phyloP scores from a whole-genome alignment of 2,329 filamentous ascomycete species.

The Podosphaera leucotricha region DNA sequence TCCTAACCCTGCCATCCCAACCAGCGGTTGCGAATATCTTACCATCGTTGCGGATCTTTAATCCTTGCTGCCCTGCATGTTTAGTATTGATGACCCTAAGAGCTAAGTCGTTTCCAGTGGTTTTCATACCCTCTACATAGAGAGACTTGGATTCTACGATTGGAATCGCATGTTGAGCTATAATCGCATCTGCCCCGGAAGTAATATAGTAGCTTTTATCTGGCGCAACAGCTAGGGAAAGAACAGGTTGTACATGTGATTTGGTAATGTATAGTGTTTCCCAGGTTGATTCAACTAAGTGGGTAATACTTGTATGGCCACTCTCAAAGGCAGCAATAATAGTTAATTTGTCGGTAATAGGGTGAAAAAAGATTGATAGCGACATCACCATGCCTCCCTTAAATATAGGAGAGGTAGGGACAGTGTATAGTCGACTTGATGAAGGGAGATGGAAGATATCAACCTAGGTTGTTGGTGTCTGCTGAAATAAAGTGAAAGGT shows the following conservation, averaged over 20 bases:
- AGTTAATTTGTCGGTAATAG: conserved; percentile 23
- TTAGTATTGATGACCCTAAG: conserved; percentile 39
- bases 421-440: conserved; percentile 39
- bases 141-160: conserved; percentile 14
- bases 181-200: conserved; percentile 56
- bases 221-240: conserved; percentile 40
- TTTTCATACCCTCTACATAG: neutral
- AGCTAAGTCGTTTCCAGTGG: conserved; percentile 25
- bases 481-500: conserved; percentile 4
- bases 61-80: conserved; percentile 71
- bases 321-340: conserved; percentile 68
- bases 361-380: conserved; percentile 32
- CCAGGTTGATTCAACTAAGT: conserved; percentile 19
- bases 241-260: conserved; percentile 54
- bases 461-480: conserved; percentile 21
- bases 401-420: conserved; percentile 20
- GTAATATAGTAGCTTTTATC: conserved; percentile 41
- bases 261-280: conserved; percentile 36
- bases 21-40: conserved; percentile 74
- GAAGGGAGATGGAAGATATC: conserved; percentile 69
- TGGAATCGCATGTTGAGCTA: conserved; percentile 49
- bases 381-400: conserved; percentile 77
- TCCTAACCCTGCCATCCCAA: conserved; percentile 63
- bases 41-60: conserved; percentile 56
- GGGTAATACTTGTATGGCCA: conserved; percentile 45